Percentiles rank a stretch among this genome's conserved stretches.
Evolutionary conservation across 139 green algal species (phyloP).

Genomic region (Gonium pectorale): DNA sequence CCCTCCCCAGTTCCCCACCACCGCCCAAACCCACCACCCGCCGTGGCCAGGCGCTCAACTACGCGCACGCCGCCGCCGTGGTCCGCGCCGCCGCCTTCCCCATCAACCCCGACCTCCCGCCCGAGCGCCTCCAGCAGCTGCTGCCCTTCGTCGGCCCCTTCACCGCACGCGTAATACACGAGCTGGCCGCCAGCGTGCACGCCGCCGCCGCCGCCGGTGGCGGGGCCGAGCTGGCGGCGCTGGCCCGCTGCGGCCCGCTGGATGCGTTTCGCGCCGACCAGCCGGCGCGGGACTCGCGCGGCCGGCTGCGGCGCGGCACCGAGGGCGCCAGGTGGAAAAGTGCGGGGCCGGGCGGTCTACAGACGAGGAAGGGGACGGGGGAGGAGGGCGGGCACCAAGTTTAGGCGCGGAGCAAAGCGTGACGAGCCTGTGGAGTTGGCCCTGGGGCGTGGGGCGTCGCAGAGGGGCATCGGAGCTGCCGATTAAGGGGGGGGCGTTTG

Average conservation of each 20-base stretch:
- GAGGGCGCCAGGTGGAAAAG: slow-evolving; percentile 36
- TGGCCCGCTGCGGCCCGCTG: slow-evolving; percentile 44
- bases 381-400: too few species aligned
- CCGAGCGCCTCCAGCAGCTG: slow-evolving; percentile 12
- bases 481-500: too few species aligned
- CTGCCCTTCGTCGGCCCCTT: slow-evolving; percentile 48
- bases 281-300: slow-evolving; percentile 35
- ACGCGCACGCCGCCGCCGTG: slow-evolving; percentile 51
- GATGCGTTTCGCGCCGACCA: slow-evolving; percentile 42
- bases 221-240: neutral
- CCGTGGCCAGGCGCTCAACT: slow-evolving; percentile 31
- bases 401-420: too few species aligned
- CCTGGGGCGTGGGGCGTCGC: too few species aligned
- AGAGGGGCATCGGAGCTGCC: too few species aligned
- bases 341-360: too few species aligned
- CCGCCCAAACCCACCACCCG: neutral
- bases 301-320: slow-evolving; percentile 37
- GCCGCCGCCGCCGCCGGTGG: neutral
- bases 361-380: too few species aligned
- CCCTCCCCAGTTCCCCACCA: too few species aligned
- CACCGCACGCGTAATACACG: slow-evolving; percentile 39
- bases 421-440: too few species aligned
- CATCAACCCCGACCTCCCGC: neutral
- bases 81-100: slow-evolving; percentile 49
- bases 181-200: slow-evolving; percentile 12